Percentiles rank a stretch among this genome's conserved stretches.
phyloP scores from a whole-genome alignment of 352 stramenopile genomes.

The Globisporangium irregulare region DNA sequence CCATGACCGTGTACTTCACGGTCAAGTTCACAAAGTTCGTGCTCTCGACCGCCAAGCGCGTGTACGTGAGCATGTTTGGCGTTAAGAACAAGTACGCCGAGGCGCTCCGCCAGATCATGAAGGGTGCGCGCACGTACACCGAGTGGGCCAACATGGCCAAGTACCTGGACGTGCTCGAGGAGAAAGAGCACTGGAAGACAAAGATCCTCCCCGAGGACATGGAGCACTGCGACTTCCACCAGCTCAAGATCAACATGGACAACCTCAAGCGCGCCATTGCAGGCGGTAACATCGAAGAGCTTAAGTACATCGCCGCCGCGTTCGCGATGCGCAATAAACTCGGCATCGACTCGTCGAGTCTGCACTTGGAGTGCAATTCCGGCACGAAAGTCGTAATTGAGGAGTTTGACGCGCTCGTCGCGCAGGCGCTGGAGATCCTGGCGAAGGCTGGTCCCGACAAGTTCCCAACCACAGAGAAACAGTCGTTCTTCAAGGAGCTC shows the following conservation, averaged over 20 bases:
- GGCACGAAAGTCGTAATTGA: conserved; percentile 65
- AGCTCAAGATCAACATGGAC: conserved; percentile 42
- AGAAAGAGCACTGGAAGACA: conserved; percentile 59
- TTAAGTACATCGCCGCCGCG: conserved; percentile 61
- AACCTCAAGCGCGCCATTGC: conserved; percentile 31
- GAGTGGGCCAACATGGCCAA: conserved; percentile 65
- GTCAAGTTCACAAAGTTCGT: conserved; percentile 52
- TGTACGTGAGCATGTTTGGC: conserved; percentile 33
- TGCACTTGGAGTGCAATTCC: conserved; percentile 55
- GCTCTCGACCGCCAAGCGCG: conserved; percentile 21
- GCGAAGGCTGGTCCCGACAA: conserved; percentile 21
- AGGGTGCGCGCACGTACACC: conserved; percentile 41
- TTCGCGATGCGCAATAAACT: conserved; percentile 66
- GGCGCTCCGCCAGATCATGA: conserved; percentile 58
- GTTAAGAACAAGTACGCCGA: conserved; percentile 53
- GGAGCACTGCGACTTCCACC: conserved; percentile 61
- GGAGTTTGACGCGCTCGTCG: conserved; percentile 43
- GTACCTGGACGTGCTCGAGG: conserved; percentile 60
- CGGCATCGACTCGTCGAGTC: conserved; percentile 46
- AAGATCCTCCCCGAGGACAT: conserved; percentile 38
- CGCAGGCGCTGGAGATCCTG: conserved; percentile 45
- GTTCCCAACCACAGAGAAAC: conserved; percentile 45
- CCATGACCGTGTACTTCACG: conserved; percentile 42
- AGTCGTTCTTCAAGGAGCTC: conserved; percentile 49
- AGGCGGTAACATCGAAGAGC: conserved; percentile 37